Evolutionary conservation across 768 basidiomycete species (phyloP), one percentile per base, ranked within the genome.

Genomic region (Obba rivulosa): DNA sequence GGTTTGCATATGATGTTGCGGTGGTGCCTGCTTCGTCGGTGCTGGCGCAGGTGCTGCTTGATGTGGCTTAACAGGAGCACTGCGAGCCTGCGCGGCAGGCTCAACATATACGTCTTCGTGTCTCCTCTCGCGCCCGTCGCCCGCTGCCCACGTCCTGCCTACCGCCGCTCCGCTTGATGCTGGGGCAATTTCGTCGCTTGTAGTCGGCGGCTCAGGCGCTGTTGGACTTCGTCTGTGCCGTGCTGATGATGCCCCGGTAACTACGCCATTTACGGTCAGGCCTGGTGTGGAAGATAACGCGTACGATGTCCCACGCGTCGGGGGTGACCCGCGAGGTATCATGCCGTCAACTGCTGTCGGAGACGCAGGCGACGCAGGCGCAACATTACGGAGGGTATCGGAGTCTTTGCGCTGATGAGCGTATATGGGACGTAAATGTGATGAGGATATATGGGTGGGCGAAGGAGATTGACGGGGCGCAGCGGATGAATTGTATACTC

Each of bases 181-280:
- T 51, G 4, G 61, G 43, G 58, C 61, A 34, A 72, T 58, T 48
- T 58, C 59, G 9, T 65, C 65, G 49, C 68, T 77, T 24, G 67
- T 73, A n/a, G 73, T 76, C 18, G 72, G 69, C 14, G 67, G 67
- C 47, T 87, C 85, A 13, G 81, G 80, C 14, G 79, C 81, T 10
- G 85, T 87, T 1, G 85, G 85, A 57, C 83, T 88, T 8, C 83
- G 74, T 39, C 79, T 72, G 54, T 82, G 85, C 46, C 77, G 79
- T 20, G 53, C 54, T 31, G 28, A 31, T 13, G 28, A 7, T 31
- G 28, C 28, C 13, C 28, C 28, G 5, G 13, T 13, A 5, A 13
- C 5, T 13, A 31, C 13, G 28, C 28, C 28, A 31, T 31, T n/a
- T 46, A 35, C 4, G 3, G 40, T 51, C 49, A 37, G 36, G 24